Evolutionary conservation across 345 rosid species (phyloP).

Genomic region (Hibiscus trionum): DNA sequence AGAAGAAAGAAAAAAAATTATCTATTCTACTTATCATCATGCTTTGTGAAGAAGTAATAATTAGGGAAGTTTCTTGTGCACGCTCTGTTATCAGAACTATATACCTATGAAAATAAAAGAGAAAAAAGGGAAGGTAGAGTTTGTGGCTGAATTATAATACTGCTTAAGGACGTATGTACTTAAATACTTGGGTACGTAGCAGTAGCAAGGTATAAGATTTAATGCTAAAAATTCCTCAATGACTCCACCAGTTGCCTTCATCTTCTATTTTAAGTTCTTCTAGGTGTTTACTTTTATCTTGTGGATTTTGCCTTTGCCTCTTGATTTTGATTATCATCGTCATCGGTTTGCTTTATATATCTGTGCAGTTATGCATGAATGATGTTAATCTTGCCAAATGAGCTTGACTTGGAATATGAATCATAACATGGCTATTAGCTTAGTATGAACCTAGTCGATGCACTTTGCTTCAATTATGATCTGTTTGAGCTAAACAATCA

Average conservation of each 20-base stretch:
- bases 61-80: background rate
- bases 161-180: background rate
- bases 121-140: background rate
- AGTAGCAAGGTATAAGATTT: background rate
- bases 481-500: constrained; percentile 17
- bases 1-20: background rate
- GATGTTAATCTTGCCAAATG: background rate
- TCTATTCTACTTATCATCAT: background rate
- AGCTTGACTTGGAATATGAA: background rate
- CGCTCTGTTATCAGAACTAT: background rate
- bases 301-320: background rate
- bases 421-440: background rate
- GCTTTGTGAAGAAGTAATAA: background rate
- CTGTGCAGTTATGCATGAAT: background rate
- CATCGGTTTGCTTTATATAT: background rate
- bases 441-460: background rate
- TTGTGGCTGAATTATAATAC: background rate
- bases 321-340: background rate
- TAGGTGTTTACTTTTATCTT: background rate
- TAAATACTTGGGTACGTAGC: background rate
- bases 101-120: background rate
- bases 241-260: background rate
- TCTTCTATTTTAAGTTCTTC: background rate
- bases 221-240: background rate
- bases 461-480: background rate